Evolutionary conservation across 2,329 filamentous ascomycete genomes (phyloP), one percentile per base, ranked within the genome.

Genomic region (Cladophialophora carrionii): DNA sequence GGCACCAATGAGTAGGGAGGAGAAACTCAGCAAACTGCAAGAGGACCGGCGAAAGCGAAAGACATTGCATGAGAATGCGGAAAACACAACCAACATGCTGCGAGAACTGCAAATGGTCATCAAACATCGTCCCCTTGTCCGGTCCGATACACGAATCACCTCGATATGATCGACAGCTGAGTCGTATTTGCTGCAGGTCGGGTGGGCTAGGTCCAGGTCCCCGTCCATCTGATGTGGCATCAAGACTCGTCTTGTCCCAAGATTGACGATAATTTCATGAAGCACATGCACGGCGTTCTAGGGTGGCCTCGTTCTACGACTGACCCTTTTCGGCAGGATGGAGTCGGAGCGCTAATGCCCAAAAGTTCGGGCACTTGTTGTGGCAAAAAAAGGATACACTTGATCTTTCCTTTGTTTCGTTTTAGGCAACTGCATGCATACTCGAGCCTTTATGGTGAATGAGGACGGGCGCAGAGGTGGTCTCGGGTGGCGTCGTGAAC

Each of bases 41-140:
- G 93, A 96, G 74, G 94, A 98, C 52, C 85, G 94, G 63, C 88
- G 87, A 61, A 86, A 86, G 68, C 90, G 91, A 74, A 89, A 90
- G 22, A 82, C 87, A 48, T 81, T 88, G 48, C 86, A 88, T 62
- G 90, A 93, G 71, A 89, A 90, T 73, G 82, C 87, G 52, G 92
- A 97, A 68, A 90, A 91, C 10, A 96, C 88, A 68, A 90, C 88
- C 51, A 91, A 90, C 71, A 96, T 99, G 91, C 84, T 99, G 68
- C 88, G 90, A 68, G 95, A 99, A 78, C 83, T 99, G 64, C 92
- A 97, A 80, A 94, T 91, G 68, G 87, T 99, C 66, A 96, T 98
- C 75, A 86, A 85, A 71, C 78, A 85, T 71, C 77, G 83, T 64
- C 81, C 83, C 20, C 76, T 29, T 24, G 72, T 72, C n/a, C 71